Conservation (phyloP, 1,284 basidiomycete genomes). For the Cutaneotrichosporon sp. region DNA sequence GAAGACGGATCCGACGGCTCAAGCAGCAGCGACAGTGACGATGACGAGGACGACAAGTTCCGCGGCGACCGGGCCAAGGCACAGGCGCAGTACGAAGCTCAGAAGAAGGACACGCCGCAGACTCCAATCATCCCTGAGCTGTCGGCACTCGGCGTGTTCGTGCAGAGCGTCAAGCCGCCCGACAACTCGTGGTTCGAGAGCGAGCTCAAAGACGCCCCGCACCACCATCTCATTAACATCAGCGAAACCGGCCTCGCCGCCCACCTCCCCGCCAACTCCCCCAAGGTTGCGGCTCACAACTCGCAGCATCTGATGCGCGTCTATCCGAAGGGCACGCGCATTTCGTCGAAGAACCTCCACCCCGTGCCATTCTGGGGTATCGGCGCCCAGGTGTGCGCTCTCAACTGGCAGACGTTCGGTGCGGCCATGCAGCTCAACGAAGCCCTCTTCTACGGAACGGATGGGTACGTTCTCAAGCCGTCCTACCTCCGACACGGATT, state of each 20-base stretch:
- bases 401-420: conserved; percentile 98
- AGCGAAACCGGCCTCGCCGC: conserved; percentile 13
- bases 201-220: conserved; percentile 7
- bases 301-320: conserved; percentile 77
- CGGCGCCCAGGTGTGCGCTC: conserved; percentile 85
- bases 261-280: conserved; percentile 3
- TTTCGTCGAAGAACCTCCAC: conserved; percentile 82
- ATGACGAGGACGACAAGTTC: background rate
- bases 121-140: conserved; percentile 15
- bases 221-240: conserved; percentile 20
- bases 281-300: conserved; percentile 64
- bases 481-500: conserved; percentile 25
- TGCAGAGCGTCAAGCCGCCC: conserved; percentile 17
- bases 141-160: conserved; percentile 13
- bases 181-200: conserved; percentile 16
- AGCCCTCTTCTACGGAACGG: conserved; percentile 80
- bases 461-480: conserved; percentile 90
- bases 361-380: conserved; percentile 87
- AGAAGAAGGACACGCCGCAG: background rate
- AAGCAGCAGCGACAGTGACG: conserved; percentile 1
- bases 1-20: background rate
- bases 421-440: conserved; percentile 64
- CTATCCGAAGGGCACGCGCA: conserved; percentile 79
- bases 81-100: conserved; percentile 2
- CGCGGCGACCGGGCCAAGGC: background rate